Conservation (phyloP, 495 filamentous ascomycete species). For the Neurospora tetrasperma region DNA sequence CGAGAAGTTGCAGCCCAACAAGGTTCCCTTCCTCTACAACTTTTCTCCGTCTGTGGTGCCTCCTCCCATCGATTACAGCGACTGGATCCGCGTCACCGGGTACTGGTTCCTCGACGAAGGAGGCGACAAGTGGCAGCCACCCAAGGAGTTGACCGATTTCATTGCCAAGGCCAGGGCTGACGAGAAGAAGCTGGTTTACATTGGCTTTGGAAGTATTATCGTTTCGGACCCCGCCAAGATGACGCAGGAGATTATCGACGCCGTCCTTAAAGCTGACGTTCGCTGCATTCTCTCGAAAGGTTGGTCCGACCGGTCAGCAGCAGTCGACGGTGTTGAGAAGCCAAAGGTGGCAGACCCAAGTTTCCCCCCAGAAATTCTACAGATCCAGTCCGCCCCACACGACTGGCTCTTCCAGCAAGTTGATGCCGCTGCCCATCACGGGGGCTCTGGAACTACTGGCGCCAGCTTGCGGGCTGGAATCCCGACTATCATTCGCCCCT, state of each 20-base stretch:
- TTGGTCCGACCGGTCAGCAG: slow-evolving; percentile 76
- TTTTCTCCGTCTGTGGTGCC: slow-evolving; percentile 88
- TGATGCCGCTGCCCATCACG: slow-evolving; percentile 90
- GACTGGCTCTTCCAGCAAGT: slow-evolving; percentile 95
- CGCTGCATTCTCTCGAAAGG: slow-evolving; percentile 94
- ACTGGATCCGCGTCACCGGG: slow-evolving; percentile 94
- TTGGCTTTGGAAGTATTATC: slow-evolving; percentile 93
- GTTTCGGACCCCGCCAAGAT: slow-evolving; percentile 84
- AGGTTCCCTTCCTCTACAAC: slow-evolving; percentile 95
- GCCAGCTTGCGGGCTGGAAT: slow-evolving; percentile 86
- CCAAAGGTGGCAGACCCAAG: slow-evolving; percentile 45
- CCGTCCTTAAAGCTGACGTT: slow-evolving; percentile 83
- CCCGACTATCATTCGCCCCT: slow-evolving; percentile 90
- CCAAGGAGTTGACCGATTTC: slow-evolving; percentile 64
- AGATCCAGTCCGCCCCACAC: slow-evolving; percentile 85
- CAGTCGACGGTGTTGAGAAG: slow-evolving; percentile 23
- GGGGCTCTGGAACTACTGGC: slow-evolving; percentile 90
- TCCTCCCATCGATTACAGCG: slow-evolving; percentile 89
- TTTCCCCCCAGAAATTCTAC: slow-evolving; percentile 70
- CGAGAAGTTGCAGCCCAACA: slow-evolving; percentile 90
- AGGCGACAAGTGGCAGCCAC: slow-evolving; percentile 57
- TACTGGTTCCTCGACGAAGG: slow-evolving; percentile 96
- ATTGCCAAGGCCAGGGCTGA: slow-evolving; percentile 71
- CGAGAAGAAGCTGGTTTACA: slow-evolving; percentile 87
- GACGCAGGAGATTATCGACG: slow-evolving; percentile 82